These are phyloP conservation scores for Populus deltoides DNA, from an alignment of 345 rosid species.

Conservation along the genomic window DNA sequence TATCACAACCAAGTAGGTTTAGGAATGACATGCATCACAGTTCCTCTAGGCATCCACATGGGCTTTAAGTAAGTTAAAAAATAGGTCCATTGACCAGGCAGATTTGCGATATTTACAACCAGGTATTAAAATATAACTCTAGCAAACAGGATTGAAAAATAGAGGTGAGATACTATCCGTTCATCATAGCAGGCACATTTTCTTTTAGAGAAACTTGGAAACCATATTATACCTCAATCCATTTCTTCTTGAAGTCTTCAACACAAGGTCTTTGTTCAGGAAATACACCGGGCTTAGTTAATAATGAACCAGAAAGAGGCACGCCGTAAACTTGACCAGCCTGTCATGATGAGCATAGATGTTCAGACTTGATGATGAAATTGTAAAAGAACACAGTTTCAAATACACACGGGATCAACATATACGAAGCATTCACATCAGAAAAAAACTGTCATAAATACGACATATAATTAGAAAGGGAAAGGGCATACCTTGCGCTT, in stretches of 20 bases:
- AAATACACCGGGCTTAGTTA: constrained; percentile 71
- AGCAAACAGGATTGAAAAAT: not conserved
- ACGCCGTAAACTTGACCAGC: constrained; percentile 99
- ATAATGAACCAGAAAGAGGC: constrained; percentile 77
- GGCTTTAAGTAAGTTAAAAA: not conserved
- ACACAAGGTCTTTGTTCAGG: constrained; percentile 79
- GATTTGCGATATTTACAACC: not conserved
- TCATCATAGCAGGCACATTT: not conserved
- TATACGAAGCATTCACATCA: not conserved
- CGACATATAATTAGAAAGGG: not conserved
- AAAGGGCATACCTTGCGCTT: constrained; percentile 77
- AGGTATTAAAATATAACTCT: not conserved
- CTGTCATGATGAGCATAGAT: constrained; percentile 39
- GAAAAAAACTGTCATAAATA: not conserved
- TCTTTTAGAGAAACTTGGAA: not conserved
- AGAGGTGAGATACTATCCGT: not conserved
- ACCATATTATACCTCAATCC: constrained; percentile 77
- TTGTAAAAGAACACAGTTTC: not conserved
- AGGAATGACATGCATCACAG: not conserved
- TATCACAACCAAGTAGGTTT: not conserved
- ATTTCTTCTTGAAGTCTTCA: constrained; percentile 85
- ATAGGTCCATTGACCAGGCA: not conserved
- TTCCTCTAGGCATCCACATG: not conserved
- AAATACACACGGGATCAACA: not conserved
- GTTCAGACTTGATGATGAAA: not conserved